Evolutionary conservation across 176 grass and related monocot genomes (phyloP), one percentile per base, ranked within the genome.

Genomic region (Cenchrus americanus): DNA sequence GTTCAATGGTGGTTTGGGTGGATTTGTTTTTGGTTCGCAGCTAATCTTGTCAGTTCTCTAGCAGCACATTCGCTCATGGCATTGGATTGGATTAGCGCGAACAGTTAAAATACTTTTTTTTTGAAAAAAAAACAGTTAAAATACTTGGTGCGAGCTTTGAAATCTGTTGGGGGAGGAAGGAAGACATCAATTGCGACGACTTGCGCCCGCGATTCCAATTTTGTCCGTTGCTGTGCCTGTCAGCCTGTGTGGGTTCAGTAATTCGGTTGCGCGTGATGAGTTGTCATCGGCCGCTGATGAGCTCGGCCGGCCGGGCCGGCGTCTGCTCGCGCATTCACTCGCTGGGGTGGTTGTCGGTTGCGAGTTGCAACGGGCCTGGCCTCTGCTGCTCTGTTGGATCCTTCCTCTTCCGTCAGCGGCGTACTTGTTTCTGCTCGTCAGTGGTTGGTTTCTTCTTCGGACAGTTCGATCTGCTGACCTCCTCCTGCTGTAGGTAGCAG

Each of bases 181-280:
- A 75, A 75, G 46, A 46, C 32, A 77, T 82, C 37, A 77, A 71
- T 26, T 5, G 6, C 77, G 87, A 44, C 44, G 70, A 85, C 77
- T 52, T 81, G 6, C 62, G 62, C 66, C 17, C 47, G 43, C 55
- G 78, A 82, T 83, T 27, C 62, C 55, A 64, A 55, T 58, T 86
- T 82, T 82, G 78, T 82, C 68, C 78, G 5, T 41, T n/a, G 63
- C 62, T 58, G 59, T 18, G 17, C n/a, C n/a, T 58, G 59, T 18
- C 27, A 27, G 10, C 17, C 43, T 44, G 43, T 44, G 43, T 55
- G 53, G 18, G 18, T 5, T 60, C 57, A 23, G 57, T 23, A 23
- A 55, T 58, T 71, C 48, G 1, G 37, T 26, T 22, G 58, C n/a
- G 52, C 5, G 52, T 51, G 11, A 13, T 32, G 5, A 21, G 52